These are phyloP conservation scores for Papilionanthe hybrid DNA, from an alignment of 116 monocot genomes.

Conservation along the genomic window DNA sequence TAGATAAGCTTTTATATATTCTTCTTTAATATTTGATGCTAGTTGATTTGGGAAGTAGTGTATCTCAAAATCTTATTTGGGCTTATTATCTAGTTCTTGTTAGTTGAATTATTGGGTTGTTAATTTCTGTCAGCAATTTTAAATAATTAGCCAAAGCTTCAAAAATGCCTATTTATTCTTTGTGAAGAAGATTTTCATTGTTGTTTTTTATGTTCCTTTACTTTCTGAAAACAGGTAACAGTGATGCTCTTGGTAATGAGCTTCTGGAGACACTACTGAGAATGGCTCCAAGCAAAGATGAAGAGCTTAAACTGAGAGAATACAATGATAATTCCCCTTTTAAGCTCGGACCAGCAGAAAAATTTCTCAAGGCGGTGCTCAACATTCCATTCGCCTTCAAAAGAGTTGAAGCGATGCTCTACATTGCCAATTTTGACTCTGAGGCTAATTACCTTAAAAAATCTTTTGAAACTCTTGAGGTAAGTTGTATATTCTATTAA, in stretches of 20 bases:
- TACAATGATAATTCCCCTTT: constrained; percentile 57
- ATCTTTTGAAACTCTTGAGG: constrained; percentile 67
- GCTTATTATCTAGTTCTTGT: not conserved
- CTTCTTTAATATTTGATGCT: too few relatives aligned
- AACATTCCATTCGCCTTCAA: constrained; percentile 89
- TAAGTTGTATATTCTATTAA: constrained; percentile 3
- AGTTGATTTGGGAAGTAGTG: not conserved
- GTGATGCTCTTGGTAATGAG: constrained; percentile 59
- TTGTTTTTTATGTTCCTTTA: not conserved
- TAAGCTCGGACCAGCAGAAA: constrained; percentile 69
- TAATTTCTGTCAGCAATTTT: not conserved
- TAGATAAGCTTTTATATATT: not conserved
- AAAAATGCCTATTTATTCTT: not conserved
- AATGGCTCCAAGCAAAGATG: constrained; percentile 86
- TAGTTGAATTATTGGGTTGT: not conserved
- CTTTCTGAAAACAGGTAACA: constrained; percentile 45
- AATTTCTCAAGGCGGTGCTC: constrained; percentile 72
- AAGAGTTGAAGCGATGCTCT: constrained; percentile 83
- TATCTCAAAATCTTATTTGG: not conserved
- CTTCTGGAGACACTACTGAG: constrained; percentile 68
- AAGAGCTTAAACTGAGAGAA: constrained; percentile 69
- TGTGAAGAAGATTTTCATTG: not conserved
- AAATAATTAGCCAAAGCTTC: not conserved
- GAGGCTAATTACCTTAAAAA: constrained; percentile 59
- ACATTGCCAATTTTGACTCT: constrained; percentile 71